phyloP scores from a whole-genome alignment of 2,329 filamentous ascomycete species.

The Colletotrichum sp. region DNA sequence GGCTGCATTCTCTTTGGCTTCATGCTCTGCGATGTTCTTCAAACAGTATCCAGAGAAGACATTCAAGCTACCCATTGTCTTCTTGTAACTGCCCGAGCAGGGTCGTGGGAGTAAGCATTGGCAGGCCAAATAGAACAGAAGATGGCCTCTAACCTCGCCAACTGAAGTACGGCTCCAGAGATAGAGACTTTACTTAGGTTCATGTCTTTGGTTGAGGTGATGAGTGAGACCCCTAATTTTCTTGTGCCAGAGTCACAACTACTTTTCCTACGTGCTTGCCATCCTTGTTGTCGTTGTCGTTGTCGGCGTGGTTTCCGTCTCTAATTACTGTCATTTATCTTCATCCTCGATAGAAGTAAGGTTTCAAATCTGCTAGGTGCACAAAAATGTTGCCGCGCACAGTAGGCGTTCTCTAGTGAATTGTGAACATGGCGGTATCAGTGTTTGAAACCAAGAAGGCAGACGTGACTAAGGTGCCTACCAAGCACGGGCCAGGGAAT shows the following conservation, averaged over 20 bases:
- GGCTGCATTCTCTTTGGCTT: not conserved
- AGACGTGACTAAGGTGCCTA: not conserved
- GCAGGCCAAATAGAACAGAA: not conserved
- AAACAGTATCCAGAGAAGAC: not conserved
- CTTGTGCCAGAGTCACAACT: not conserved
- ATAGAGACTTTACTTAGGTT: not conserved
- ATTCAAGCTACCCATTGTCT: not conserved
- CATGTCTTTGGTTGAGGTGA: not conserved
- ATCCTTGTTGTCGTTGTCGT: not conserved
- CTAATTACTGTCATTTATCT: not conserved
- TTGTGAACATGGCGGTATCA: not conserved
- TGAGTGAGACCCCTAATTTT: not conserved
- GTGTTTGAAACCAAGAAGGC: not conserved
- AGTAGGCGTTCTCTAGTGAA: not conserved
- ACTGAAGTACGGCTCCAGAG: not conserved
- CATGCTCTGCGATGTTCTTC: not conserved
- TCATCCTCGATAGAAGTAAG: not conserved
- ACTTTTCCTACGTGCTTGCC: not conserved
- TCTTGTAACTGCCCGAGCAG: not conserved
- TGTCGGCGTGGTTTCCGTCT: not conserved
- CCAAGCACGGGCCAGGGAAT: not conserved
- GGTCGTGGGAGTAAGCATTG: not conserved
- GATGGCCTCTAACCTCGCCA: not conserved
- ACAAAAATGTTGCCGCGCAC: too few species aligned
- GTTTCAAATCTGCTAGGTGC: not conserved